Conservation (phyloP, 1,139 yeast species). For the Yamadazyma trypodendri region DNA sequence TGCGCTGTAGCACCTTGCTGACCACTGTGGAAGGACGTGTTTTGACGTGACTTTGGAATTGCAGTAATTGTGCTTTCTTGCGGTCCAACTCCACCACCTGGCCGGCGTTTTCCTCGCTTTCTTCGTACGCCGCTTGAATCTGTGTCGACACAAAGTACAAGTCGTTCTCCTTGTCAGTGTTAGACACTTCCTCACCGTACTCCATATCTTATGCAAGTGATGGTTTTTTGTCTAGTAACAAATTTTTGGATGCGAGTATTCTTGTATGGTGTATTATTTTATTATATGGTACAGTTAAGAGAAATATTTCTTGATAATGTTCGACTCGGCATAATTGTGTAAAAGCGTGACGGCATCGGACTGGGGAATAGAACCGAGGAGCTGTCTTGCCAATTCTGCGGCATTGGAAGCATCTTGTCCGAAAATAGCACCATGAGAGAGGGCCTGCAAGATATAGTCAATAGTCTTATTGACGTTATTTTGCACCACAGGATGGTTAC, state of each 20-base stretch:
- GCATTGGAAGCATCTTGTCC: conserved; percentile 71
- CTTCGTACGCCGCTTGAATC: conserved; percentile 11
- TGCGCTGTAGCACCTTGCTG: not conserved
- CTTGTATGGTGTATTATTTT: not conserved
- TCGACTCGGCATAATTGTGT: conserved; percentile 33
- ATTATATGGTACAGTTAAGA: conserved; percentile 7
- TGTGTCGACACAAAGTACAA: conserved; percentile 10
- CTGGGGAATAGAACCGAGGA: conserved; percentile 51
- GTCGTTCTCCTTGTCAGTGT: not conserved
- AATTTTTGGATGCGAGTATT: no score
- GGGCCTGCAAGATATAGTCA: conserved; percentile 75
- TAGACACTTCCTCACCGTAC: not conserved
- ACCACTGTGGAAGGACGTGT: not conserved
- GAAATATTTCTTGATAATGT: conserved; percentile 15
- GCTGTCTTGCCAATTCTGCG: conserved; percentile 56
- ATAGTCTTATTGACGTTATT: conserved; percentile 63
- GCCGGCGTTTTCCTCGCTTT: conserved; percentile 1
- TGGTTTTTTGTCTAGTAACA: no score
- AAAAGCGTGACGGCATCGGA: conserved; percentile 65
- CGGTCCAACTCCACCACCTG: not conserved
- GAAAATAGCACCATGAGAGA: conserved; percentile 62
- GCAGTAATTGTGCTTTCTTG: conserved; percentile 2
- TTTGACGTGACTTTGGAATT: not conserved
- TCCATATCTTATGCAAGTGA: not conserved
- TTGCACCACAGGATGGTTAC: conserved; percentile 59